Conservation (phyloP, 2,329 filamentous ascomycete genomes). For the Aspergillus persii region DNA sequence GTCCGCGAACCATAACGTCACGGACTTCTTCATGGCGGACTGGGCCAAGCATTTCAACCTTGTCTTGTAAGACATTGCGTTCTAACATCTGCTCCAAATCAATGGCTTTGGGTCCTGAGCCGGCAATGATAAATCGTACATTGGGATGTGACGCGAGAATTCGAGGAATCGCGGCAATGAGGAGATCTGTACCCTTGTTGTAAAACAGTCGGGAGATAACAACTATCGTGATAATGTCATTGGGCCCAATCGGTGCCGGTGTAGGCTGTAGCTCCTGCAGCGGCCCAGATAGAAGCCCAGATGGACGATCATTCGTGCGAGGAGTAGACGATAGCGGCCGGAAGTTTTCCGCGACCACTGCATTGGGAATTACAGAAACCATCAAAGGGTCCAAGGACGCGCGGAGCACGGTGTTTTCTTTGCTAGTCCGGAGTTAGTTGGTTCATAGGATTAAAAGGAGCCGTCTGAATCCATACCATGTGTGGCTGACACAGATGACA, state of each 20-base stretch:
- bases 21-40: conserved; percentile 94
- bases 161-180: conserved; percentile 93
- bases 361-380: conserved; percentile 97
- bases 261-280: conserved; percentile 47
- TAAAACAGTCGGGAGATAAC: conserved; percentile 97
- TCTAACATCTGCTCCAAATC: conserved; percentile 98
- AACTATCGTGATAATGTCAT: conserved; percentile 90
- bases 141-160: conserved; percentile 88
- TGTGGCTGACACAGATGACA: conserved; percentile 97
- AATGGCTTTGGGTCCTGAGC: conserved; percentile 93
- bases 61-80: conserved; percentile 87
- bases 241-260: conserved; percentile 69
- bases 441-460: background rate
- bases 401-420: conserved; percentile 94
- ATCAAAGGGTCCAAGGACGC: conserved; percentile 93
- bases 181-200: conserved; percentile 94
- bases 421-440: conserved; percentile 54
- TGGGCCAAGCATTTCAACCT: conserved; percentile 86
- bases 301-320: conserved; percentile 32
- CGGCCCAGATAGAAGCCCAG: conserved; percentile 17
- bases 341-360: conserved; percentile 95
- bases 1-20: conserved; percentile 94
- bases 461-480: conserved; percentile 64
- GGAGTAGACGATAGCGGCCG: conserved; percentile 62
- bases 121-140: conserved; percentile 94